These are phyloP conservation scores for Coffea eugenioides DNA, from an alignment of 257 asterid species.

Conservation along the genomic window DNA sequence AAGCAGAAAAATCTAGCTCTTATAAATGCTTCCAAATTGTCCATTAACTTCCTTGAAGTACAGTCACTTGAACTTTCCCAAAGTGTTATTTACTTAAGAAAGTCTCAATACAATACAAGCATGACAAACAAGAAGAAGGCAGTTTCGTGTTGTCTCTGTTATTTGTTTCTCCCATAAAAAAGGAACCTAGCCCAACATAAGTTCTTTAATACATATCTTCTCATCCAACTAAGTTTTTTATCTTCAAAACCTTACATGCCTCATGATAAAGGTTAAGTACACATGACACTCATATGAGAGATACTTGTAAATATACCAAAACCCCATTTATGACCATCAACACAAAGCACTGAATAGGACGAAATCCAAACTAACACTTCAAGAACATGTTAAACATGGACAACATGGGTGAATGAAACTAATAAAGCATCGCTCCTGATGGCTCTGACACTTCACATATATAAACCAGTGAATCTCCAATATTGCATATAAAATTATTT, in stretches of 20 bases:
- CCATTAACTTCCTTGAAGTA: background rate
- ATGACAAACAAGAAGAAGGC: background rate
- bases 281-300: background rate
- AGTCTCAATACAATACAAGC: background rate
- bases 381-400: background rate
- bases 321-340: background rate
- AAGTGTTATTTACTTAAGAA: background rate
- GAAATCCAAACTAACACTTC: background rate
- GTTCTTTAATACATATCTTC: background rate
- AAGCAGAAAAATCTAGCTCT: background rate
- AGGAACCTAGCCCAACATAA: no score
- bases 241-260: background rate
- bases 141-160: background rate
- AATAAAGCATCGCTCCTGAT: background rate
- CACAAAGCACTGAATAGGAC: background rate
- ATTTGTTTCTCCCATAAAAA: background rate
- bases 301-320: background rate
- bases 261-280: no score
- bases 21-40: background rate
- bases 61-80: background rate
- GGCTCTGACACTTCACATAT: background rate
- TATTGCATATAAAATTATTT: background rate
- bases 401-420: background rate
- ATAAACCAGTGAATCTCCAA: background rate
- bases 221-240: background rate